Percentiles rank a stretch among this genome's conserved stretches.
Evolutionary conservation across 805 yeast genomes (phyloP).

Genomic region (Debaryomyces hansenii): DNA sequence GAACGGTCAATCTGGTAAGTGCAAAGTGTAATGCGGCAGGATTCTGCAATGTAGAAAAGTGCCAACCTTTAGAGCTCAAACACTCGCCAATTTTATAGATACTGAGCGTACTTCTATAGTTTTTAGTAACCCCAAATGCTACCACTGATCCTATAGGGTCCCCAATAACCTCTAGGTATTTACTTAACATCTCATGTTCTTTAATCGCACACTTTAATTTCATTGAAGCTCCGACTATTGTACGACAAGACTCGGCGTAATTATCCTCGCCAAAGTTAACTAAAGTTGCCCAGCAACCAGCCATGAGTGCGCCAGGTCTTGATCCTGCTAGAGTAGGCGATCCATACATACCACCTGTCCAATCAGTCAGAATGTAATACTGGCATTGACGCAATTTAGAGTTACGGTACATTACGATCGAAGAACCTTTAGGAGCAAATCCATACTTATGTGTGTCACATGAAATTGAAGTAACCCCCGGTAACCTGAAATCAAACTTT

Average conservation of each 20-base stretch:
- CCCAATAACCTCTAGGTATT: constrained; percentile 71
- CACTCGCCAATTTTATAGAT: constrained; percentile 79
- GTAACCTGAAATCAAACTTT: constrained; percentile 78
- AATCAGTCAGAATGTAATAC: constrained; percentile 77
- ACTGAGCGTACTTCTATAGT: constrained; percentile 42
- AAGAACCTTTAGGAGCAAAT: constrained; percentile 96
- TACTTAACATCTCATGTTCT: constrained; percentile 39
- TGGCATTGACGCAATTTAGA: constrained; percentile 70
- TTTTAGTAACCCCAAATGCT: constrained; percentile 58
- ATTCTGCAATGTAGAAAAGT: constrained; percentile 77
- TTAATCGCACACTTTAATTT: constrained; percentile 51
- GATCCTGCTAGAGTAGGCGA: constrained; percentile 97
- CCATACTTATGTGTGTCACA: constrained; percentile 99
- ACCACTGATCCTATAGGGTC: constrained; percentile 84
- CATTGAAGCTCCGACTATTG: constrained; percentile 67
- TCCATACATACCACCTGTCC: constrained; percentile 96
- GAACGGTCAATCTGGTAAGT: constrained; percentile 67
- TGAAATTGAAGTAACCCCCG: constrained; percentile 94
- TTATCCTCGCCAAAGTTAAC: constrained; percentile 83
- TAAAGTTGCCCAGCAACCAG: constrained; percentile 98
- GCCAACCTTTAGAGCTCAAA: constrained; percentile 78
- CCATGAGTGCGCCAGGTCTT: constrained; percentile 94
- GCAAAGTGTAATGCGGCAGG: constrained; percentile 95
- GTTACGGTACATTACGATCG: constrained; percentile 85
- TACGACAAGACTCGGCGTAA: constrained; percentile 62